Evolutionary conservation across 768 basidiomycete genomes (phyloP).

Genomic region (Phaeotremella skinneri): DNA sequence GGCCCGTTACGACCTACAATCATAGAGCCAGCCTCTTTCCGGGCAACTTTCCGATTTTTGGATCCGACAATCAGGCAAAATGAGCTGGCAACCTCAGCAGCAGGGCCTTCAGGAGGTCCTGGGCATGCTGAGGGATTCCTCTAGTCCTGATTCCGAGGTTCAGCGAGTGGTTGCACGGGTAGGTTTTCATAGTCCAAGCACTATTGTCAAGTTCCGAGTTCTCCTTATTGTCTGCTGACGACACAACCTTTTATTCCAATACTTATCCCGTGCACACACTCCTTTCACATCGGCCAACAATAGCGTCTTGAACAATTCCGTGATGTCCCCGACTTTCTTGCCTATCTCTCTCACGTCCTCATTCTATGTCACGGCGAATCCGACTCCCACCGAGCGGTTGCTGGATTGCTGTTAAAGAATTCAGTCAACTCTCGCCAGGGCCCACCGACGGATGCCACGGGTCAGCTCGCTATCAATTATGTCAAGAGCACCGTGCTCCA

Average conservation of each 20-base stretch:
- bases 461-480: slow-evolving; percentile 59
- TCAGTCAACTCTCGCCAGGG: slow-evolving; percentile 68
- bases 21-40: no score
- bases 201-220: not conserved
- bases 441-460: slow-evolving; percentile 66
- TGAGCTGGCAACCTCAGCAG: slow-evolving; percentile 79
- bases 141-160: slow-evolving; percentile 66
- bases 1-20: no score
- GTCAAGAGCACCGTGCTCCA: slow-evolving; percentile 49
- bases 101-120: slow-evolving; percentile 88
- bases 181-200: slow-evolving; percentile 25
- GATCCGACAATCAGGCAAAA: slow-evolving; percentile 29
- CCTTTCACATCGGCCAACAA: not conserved
- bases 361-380: slow-evolving; percentile 75
- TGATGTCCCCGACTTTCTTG: slow-evolving; percentile 87
- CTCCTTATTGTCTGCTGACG: no score
- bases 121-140: slow-evolving; percentile 85
- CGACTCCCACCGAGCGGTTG: slow-evolving; percentile 90
- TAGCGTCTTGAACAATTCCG: slow-evolving; percentile 57
- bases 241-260: not conserved
- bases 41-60: no score
- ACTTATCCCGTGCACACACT: not conserved
- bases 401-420: slow-evolving; percentile 96
- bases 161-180: slow-evolving; percentile 84
- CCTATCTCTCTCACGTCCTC: slow-evolving; percentile 92